Base-by-base conservation (phyloP, 306 rosid species). In the Malus sylvestris region DNA sequence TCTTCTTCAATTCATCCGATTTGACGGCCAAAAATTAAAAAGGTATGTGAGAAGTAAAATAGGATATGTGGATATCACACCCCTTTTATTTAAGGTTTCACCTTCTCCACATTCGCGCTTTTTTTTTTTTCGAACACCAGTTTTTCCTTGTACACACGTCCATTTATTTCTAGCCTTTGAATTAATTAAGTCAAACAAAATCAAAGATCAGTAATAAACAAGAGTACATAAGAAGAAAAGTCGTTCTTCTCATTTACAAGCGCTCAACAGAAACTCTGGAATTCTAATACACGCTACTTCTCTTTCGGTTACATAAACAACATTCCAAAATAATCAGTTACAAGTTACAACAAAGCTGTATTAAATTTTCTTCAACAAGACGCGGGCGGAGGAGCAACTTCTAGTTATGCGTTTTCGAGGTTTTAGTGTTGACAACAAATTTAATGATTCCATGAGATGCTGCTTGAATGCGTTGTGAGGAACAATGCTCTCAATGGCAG, bases 391-490 rank as follows among this genome's bases (percentile, higher is more conserved):
- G 27, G 46, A 76, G 67, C 25, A 30, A 44, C 65, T 81, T 72
- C 57, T 15, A 51, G 32, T 77, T 46, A 81, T 62, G 33, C 35
- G 52, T 67, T 51, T 23, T 33, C 4, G 46, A 58, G 72, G 67
- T 46, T 45, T 30, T 23, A 16, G 67, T 15, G 51, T 38, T n/a
- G 57, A 25, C 23, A 32, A 44, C 3, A 32, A n/a, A 8, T 53
- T n/a, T 9, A 25, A 55, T 33, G 5, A 57, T 63, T 61, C 76
- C 80, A 84, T 58, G 93, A 82, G 87, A 87, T 78, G 82, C 82
- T 89, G 73, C 82, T 91, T 85, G 93, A 79, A 90, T 81, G 76
- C 87, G 81, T 76, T 86, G 91, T 19, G 81, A 69, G 60, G 87
- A 83, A 64, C 86, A 75, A 58, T 85, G 78, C 80, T 91, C 67